Base-by-base conservation (phyloP, 148 eudicot genomes). In the Simmondsia chinensis region DNA sequence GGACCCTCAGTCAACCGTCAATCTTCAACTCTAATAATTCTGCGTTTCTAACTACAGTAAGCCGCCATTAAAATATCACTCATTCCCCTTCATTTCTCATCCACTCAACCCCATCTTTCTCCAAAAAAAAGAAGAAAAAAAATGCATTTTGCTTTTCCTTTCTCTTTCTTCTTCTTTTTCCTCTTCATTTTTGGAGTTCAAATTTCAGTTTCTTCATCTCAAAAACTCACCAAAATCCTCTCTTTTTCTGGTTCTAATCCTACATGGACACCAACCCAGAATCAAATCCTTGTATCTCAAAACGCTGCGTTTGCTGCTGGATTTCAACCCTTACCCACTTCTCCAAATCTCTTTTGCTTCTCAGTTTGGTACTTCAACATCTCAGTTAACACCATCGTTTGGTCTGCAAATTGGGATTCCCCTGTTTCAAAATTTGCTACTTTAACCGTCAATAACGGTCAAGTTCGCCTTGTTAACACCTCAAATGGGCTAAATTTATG, bases 231-330 rank as follows among this genome's bases (percentile, higher is more conserved):
- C n/a, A n/a, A n/a, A n/a, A n/a, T n/a, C n/a, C n/a, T n/a, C 7
- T 47, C 71, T 0, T 79, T 76, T 61, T 32, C 66, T 36, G 17
- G 23, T 18, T 48, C 75, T 22, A 46, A 50, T 24, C 59, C 71
- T 18, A 75, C 80, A 51, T 79, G 94, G 94, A 33, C 4, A n/a
- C 80, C 83, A 1, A 19, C 57, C 7, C 71, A 68, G 7, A 70
- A 70, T 46, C 65, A 23, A 17, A 68, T 54, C 46, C 83, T 83
- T 16, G 6, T 70, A 16, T 83, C 94, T 22, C 69, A 69, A 15
- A 62, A 59, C 64, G 56, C 80, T 22, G 31, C 43, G 49, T 83
- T 83, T 37, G 57, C 87, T 11, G 83, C 87, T 20, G 83, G 94
- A 0, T 83, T 83, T 39, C 68, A 5, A 11, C 60, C 52, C 4